Evolutionary conservation across 805 yeast species (phyloP).

Genomic region (Blastobotrys parvus): DNA sequence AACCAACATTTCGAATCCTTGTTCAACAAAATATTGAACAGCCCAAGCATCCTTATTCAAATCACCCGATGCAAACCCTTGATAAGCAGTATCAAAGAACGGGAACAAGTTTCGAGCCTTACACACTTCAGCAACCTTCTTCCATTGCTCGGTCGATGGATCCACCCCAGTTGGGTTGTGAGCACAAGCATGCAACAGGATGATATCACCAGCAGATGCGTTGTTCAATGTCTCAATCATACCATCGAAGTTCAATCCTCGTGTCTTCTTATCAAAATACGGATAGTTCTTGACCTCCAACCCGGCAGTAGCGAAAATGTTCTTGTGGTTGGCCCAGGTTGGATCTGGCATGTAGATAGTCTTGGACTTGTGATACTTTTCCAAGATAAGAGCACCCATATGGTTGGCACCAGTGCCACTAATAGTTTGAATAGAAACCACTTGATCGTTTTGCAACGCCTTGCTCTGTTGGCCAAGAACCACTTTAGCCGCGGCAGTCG

Average conservation of each 20-base stretch:
- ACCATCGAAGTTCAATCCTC: constrained; percentile 64
- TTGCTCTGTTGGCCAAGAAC: constrained; percentile 59
- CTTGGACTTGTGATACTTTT: constrained; percentile 33
- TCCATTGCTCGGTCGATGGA: constrained; percentile 81
- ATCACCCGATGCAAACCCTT: constrained; percentile 92
- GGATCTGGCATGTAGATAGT: constrained; percentile 72
- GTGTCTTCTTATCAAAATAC: constrained; percentile 72
- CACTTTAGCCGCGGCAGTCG: constrained; percentile 55
- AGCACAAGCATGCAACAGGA: constrained; percentile 89
- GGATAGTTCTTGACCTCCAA: constrained; percentile 64
- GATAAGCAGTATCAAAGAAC: constrained; percentile 90
- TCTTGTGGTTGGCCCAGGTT: constrained; percentile 97
- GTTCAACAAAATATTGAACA: constrained; percentile 45
- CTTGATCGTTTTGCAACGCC: constrained; percentile 42
- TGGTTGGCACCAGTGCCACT: constrained; percentile 92
- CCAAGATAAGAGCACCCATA: constrained; percentile 66
- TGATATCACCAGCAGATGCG: constrained; percentile 71
- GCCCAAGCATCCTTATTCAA: constrained; percentile 80
- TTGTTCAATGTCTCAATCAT: constrained; percentile 50
- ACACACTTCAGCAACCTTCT: constrained; percentile 52
- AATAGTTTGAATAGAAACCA: constrained; percentile 62
- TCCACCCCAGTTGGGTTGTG: constrained; percentile 98
- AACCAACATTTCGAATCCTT: constrained; percentile 53
- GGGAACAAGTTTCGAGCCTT: constrained; percentile 61
- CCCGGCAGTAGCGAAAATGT: constrained; percentile 68